Percentiles rank a stretch among this genome's conserved stretches.
phyloP scores from a whole-genome alignment of 768 basidiomycete species.

The Pisolithus microcarpus region DNA sequence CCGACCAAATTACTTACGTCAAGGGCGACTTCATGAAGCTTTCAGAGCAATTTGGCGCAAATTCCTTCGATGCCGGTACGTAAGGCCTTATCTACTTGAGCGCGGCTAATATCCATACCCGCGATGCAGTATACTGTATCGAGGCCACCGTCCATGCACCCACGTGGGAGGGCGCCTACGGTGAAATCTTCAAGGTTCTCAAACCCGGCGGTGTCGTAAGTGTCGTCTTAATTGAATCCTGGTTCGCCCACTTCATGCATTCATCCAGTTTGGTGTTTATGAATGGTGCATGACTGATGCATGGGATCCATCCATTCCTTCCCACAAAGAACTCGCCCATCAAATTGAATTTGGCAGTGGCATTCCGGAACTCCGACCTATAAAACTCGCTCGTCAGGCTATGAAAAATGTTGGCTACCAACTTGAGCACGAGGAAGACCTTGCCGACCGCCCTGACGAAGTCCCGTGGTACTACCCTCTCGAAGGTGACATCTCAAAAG shows the following conservation, averaged over 20 bases:
- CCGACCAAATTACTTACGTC: constrained; percentile 71
- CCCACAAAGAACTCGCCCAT: constrained; percentile 88
- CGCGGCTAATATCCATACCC: neutral
- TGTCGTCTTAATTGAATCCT: neutral
- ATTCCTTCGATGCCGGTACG: constrained; percentile 89
- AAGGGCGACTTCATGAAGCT: constrained; percentile 98
- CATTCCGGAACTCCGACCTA: constrained; percentile 95
- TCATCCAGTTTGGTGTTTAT: constrained; percentile 83
- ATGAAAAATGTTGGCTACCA: constrained; percentile 78
- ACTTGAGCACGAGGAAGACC: constrained; percentile 87
- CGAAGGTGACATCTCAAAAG: constrained; percentile 87
- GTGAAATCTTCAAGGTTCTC: constrained; percentile 85
- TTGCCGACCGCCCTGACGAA: constrained; percentile 74
- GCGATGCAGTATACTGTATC: constrained; percentile 76
- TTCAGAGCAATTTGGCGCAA: constrained; percentile 82
- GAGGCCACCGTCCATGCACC: constrained; percentile 98
- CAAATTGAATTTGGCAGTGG: constrained; percentile 92
- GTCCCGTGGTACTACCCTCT: constrained; percentile 96
- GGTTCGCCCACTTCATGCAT: neutral
- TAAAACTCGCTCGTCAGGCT: constrained; percentile 64
- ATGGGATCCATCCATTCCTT: constrained; percentile 81
- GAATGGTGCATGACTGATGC: constrained; percentile 99
- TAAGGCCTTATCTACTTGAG: constrained; percentile 2
- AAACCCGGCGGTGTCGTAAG: constrained; percentile 89
- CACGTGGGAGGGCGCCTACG: constrained; percentile 91